A percentile compares a stretch with the other conserved stretches of the same genome.
Evolutionary conservation across 2,329 filamentous ascomycete genomes (phyloP).

Genomic region (Ascochyta koolunga): DNA sequence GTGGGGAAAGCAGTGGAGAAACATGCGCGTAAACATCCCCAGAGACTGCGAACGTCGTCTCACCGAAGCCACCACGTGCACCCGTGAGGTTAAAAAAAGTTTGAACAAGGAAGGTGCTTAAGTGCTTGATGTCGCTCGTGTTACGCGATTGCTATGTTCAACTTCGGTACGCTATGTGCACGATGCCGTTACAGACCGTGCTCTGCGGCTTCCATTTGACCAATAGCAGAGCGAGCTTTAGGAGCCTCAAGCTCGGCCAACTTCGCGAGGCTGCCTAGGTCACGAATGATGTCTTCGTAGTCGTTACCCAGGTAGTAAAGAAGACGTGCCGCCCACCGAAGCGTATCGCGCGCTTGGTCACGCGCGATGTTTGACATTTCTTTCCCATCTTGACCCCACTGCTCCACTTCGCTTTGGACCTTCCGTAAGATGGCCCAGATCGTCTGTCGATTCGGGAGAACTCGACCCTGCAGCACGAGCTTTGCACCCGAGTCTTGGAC

Average conservation of each 20-base stretch:
- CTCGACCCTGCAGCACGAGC: conserved; percentile 38
- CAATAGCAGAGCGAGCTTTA: conserved; percentile 16
- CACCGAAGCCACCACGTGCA: conserved; percentile 13
- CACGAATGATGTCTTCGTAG: conserved; percentile 39
- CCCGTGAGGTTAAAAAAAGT: not conserved
- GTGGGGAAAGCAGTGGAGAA: conserved; percentile 22
- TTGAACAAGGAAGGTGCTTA: conserved; percentile 16
- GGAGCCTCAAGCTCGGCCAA: conserved; percentile 42
- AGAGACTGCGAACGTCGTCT: conserved; percentile 16
- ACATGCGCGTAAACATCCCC: conserved; percentile 19
- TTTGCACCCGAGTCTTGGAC: conserved; percentile 33
- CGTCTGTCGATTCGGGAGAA: conserved; percentile 42
- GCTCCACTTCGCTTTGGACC: conserved; percentile 40
- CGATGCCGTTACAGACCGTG: conserved; percentile 23
- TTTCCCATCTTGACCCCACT: conserved; percentile 20
- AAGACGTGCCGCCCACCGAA: conserved; percentile 39
- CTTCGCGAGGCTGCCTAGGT: conserved; percentile 39
- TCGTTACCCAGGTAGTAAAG: conserved; percentile 43
- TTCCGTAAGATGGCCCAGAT: conserved; percentile 42
- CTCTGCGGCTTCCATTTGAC: conserved; percentile 18
- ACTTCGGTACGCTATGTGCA: conserved; percentile 22
- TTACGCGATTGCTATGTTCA: conserved; percentile 29
- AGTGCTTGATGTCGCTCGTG: not conserved
- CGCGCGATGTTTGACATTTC: conserved; percentile 19
- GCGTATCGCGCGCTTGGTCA: conserved; percentile 33